Percentiles rank a stretch among this genome's conserved stretches.
These are phyloP conservation scores for Kappamyces sp. DNA, from an alignment of 192 early-diverging fungal species.

Conservation along the genomic window DNA sequence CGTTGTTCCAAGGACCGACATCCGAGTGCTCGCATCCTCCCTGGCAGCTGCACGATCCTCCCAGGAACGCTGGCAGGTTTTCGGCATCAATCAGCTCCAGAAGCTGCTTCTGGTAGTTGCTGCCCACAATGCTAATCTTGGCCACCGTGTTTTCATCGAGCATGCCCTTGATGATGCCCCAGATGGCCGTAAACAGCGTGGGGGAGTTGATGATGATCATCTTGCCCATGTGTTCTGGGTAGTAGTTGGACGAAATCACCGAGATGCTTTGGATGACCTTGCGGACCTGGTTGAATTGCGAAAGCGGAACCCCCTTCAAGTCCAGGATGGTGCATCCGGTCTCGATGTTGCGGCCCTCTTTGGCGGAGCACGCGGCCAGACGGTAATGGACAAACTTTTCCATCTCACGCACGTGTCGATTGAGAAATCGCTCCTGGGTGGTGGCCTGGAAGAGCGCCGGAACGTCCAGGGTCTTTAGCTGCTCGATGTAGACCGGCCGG, in stretches of 20 bases:
- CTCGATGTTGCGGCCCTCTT: conserved; percentile 62
- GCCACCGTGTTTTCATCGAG: conserved; percentile 51
- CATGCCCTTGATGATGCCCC: conserved; percentile 43
- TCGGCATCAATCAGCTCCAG: conserved; percentile 41
- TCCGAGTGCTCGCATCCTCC: conserved; percentile 44
- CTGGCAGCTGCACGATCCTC: conserved; percentile 40
- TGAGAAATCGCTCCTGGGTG: conserved; percentile 62
- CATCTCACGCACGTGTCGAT: conserved; percentile 70
- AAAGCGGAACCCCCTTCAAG: conserved; percentile 77
- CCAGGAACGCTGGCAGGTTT: conserved; percentile 34
- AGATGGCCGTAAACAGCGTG: conserved; percentile 64
- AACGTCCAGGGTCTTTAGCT: conserved; percentile 65
- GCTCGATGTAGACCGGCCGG: conserved; percentile 88
- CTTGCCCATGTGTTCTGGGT: conserved; percentile 88
- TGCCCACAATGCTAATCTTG: conserved; percentile 47
- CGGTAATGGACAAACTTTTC: conserved; percentile 65
- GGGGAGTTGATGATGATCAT: conserved; percentile 94
- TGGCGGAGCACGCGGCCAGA: conserved; percentile 71
- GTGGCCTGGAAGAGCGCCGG: conserved; percentile 57
- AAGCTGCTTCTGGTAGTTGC: conserved; percentile 34
- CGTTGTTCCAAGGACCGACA: conserved; percentile 53
- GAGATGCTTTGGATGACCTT: conserved; percentile 67
- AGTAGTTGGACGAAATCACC: conserved; percentile 85
- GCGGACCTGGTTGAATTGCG: conserved; percentile 64
- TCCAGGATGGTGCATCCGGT: conserved; percentile 90